Percentiles rank a stretch among this genome's conserved stretches.
phyloP scores from a whole-genome alignment of 805 yeast species.

The Monosporozyma servazzii region DNA sequence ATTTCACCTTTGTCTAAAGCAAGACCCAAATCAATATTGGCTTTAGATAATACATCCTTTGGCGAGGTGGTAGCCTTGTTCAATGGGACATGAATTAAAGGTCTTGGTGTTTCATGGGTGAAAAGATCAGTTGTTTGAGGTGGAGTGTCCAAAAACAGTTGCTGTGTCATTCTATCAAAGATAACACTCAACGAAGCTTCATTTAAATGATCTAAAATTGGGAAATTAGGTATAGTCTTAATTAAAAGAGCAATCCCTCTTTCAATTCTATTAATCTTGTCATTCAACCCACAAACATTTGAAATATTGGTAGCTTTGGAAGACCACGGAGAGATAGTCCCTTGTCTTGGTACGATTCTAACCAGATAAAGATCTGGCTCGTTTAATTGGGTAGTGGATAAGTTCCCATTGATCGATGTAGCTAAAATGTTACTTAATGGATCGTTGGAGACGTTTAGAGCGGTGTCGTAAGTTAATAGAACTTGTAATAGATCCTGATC shows the following conservation, averaged over 20 bases:
- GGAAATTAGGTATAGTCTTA: constrained; percentile 62
- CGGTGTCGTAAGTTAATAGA: constrained; percentile 66
- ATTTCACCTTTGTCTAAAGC: constrained; percentile 95
- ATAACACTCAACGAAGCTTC: constrained; percentile 58
- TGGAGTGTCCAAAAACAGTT: constrained; percentile 45
- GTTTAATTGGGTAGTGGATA: neutral
- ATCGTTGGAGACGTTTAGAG: constrained; percentile 44
- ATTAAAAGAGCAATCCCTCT: constrained; percentile 77
- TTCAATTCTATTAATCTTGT: constrained; percentile 73
- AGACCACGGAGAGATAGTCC: constrained; percentile 98
- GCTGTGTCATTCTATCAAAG: constrained; percentile 93
- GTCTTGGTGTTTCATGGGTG: constrained; percentile 71
- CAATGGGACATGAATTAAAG: constrained; percentile 66
- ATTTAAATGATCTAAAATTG: constrained; percentile 45
- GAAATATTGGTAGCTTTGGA: constrained; percentile 96
- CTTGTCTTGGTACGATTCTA: constrained; percentile 81
- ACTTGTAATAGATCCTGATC: constrained; percentile 44
- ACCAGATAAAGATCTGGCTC: constrained; percentile 47
- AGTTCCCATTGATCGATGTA: constrained; percentile 24
- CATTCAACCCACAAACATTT: constrained; percentile 73
- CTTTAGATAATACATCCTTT: constrained; percentile 54
- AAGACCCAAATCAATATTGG: constrained; percentile 77
- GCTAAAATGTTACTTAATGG: constrained; percentile 19
- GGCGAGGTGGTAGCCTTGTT: constrained; percentile 24
- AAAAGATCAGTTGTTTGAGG: constrained; percentile 67